Percentiles rank a stretch among this genome's conserved stretches.
These are phyloP conservation scores for Porodaedalea pini DNA, from an alignment of 1,284 basidiomycete species.

Conservation along the genomic window DNA sequence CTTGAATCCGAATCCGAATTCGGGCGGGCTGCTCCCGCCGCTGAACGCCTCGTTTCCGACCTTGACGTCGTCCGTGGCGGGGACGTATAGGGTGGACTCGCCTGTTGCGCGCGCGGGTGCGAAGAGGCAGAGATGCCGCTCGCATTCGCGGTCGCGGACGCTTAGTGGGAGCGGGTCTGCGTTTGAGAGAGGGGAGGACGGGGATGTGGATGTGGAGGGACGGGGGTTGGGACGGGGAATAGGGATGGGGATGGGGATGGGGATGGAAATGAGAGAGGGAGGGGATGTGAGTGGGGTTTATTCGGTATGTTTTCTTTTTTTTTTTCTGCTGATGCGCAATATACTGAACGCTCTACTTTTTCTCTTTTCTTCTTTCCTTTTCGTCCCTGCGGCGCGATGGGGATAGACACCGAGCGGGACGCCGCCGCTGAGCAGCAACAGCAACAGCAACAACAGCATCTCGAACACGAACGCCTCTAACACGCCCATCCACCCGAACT, in stretches of 20 bases:
- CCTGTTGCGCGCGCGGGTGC: background rate
- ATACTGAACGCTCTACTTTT: background rate
- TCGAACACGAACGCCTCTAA: background rate
- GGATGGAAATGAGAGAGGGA: too few species aligned
- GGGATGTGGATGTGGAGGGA: background rate
- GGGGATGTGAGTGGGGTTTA: background rate
- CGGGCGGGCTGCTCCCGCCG: background rate
- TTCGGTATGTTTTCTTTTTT: background rate
- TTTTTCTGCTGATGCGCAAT: background rate
- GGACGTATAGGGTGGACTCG: background rate
- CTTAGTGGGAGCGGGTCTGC: background rate
- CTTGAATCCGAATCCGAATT: too few species aligned
- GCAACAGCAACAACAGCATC: too few species aligned
- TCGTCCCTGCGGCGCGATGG: too few species aligned
- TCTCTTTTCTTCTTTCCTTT: too few species aligned
- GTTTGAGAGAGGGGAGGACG: background rate
- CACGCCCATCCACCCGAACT: background rate
- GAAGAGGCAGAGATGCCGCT: background rate
- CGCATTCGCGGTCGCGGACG: conserved; percentile 2
- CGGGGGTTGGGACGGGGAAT: too few species aligned
- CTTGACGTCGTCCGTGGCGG: background rate
- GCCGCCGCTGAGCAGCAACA: background rate
- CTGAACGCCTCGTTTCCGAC: background rate
- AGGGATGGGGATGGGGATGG: too few species aligned
- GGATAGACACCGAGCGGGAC: background rate